Evolutionary conservation across 352 stramenopile species (phyloP), one percentile per base, ranked within the genome.

Genomic region (Phytophthora citricola): DNA sequence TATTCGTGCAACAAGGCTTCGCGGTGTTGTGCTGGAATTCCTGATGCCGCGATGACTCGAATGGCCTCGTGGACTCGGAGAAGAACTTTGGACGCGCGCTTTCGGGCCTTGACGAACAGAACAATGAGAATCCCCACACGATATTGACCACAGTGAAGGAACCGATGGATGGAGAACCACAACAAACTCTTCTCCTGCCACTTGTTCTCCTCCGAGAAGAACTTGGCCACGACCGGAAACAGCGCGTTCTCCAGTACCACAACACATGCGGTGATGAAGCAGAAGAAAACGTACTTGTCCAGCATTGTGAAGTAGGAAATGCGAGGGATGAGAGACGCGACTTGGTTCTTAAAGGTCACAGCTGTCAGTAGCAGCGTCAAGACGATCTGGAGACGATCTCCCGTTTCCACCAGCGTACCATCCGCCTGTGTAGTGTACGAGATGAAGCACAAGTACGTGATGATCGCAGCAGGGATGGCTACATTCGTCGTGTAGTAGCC

Each of bases 301-400:
- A 90, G 52, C 10, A 68, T 73, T 26, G 83, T 90, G 29, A 88
- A 83, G 47, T 92, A 92, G 47, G 81, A 84, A 1, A 92, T 76
- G 29, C 87, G 75, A 12, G 83, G 83, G 11, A 87, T 80, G 0
- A 82, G 43, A 2, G 66, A 69, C 26, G 75, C 71, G 2, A 90
- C 78, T 24, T 86, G 66, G 63, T 75, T 81, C 57, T 89, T 89
- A 65, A 89, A 90, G n/a, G 77, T 85, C 52, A 90, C 76, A 12
- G 75, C 77, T 38, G 83, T 89, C 43, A 92, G 62, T 40, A 92
- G 39, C 59, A 92, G 44, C 11, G 83, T 85, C 31, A 83, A 40
- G 15, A 88, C 80, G 52, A 89, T 80, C 49, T 87, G 73, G 26
- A 88, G 55, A 5, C 83, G 83, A 2, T 80, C 76, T 22, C 76